Base-by-base conservation (phyloP, 495 filamentous ascomycete genomes). In the Penicillium antarcticum region DNA sequence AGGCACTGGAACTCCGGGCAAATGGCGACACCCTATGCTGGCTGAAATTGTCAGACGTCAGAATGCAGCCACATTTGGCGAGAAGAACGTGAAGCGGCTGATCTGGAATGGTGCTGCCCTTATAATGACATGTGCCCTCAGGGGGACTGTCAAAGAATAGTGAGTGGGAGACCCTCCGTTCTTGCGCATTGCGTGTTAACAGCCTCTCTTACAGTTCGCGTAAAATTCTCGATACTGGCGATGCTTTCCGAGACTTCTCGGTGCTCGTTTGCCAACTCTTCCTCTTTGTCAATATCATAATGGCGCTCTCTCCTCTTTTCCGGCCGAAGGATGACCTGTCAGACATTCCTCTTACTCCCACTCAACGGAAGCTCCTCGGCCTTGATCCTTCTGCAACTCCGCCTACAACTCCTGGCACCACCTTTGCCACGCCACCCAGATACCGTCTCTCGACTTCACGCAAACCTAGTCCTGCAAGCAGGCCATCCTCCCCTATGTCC, bases 291-390 rank as follows among this genome's bases (percentile, higher is more conserved):
- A 94, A 92, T 67, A 82, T 92, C 48, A 50, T 75, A 52, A 52
- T 80, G 12, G 84, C 88, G 13, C 57, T 86, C 32, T 75, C 79
- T 18, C 94, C 90, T 11, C 78, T 96, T 17, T 65, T 89, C 61
- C 80, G 83, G 42, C 69, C 71, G 6, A 80, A 76, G 48, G 91
- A 96, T 66, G 81, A 92, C 53, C 78, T 96, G 51, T 75, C 83
- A 56, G 92, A 98, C 66, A 95, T 98, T 42, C 84, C 94, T 53
- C 79, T 98, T 45, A 97, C 91, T 5, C 90, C 94, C 18, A 84
- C 85, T 11, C 94, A 98, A 68, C 87, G 94, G 35, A 76, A 81
- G 45, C 81, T 96, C 14, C 79, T 98, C 16, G 91, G 92, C 10
- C 82, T 98, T 9, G 80, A 87, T 44, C 88, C 90, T 5, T 84